Evolutionary conservation across 306 rosid species (phyloP), one percentile per base, ranked within the genome.

Genomic region (Casuarina glauca): DNA sequence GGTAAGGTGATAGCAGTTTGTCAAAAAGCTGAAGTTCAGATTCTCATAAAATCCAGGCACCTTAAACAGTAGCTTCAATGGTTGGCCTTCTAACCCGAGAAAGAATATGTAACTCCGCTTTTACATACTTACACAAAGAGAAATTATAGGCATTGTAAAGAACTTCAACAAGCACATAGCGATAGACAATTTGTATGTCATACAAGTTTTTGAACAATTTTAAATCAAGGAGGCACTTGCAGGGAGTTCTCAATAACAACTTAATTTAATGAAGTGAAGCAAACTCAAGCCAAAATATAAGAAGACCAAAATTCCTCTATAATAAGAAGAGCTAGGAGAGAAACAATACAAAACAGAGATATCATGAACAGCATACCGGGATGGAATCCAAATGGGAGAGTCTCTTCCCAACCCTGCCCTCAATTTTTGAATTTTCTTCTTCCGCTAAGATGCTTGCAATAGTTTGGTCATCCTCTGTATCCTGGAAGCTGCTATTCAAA

Each of bases 351-450:
- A 66, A 46, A 26, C 9, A 69, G 16, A 20, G 53, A 48, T 66
- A 62, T 45, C 49, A 44, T 20, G 44, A 84, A 74, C 50, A 78
- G 53, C 79, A 51, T 87, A 96, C 99, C 53, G 97, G 99, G 77
- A 96, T 91, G 3, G 99, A 96, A 87, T 90, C 91, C 75, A 96
- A 87, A 91, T 96, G 99, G 46, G 93, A 88, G 58, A 96, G 97
- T 17, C 99, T 86, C 84, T 85, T 93, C 84, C 96, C 97, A 17
- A 93, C 93, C 90, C 69, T 86, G 83, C 80, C 75, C 19, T 82
- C 85, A 6, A 46, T 41, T 72, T 61, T 89, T 69, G 48, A 74
- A 73, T 78, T 79, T 78, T 87, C 91, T 2, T 88, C 95, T 79
- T 90, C 91, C 0, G 89, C 99, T 71, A 93, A 89, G 74, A 93